Percentiles rank a stretch among this genome's conserved stretches.
phyloP scores from a whole-genome alignment of 441 rosid genomes.

The Hura crepitans region DNA sequence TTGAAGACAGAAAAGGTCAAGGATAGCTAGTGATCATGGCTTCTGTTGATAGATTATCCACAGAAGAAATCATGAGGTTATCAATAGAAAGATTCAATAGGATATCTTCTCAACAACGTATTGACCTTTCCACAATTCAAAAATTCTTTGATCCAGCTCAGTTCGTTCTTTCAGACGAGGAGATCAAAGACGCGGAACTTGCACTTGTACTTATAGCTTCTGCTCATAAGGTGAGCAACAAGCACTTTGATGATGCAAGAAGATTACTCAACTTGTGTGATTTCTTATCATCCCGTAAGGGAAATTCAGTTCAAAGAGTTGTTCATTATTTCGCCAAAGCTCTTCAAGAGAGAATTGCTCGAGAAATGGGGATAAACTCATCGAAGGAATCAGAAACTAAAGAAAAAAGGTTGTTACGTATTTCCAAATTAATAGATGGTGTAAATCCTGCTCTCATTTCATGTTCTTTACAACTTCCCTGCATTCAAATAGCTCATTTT shows the following conservation, averaged over 20 bases:
- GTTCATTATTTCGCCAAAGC: slow-evolving; percentile 29
- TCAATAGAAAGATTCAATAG: slow-evolving; percentile 22
- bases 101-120: slow-evolving; percentile 3
- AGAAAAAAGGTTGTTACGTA: too few relatives aligned
- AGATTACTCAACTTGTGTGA: slow-evolving; percentile 23
- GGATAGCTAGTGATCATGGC: slow-evolving; percentile 18
- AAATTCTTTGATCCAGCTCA: slow-evolving; percentile 1
- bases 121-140: slow-evolving; percentile 15
- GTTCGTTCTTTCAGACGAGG: slow-evolving; percentile 14
- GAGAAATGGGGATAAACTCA: slow-evolving; percentile 9
- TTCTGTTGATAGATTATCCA: slow-evolving; percentile 5
- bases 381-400: not conserved
- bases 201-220: slow-evolving; percentile 23
- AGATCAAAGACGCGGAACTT: slow-evolving; percentile 26
- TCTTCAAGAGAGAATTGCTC: slow-evolving; percentile 24
- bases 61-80: slow-evolving; percentile 19
- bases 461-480: slow-evolving; percentile 23
- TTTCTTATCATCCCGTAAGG: slow-evolving; percentile 23
- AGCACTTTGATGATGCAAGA: slow-evolving; percentile 23
- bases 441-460: not conserved
- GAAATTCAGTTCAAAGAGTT: slow-evolving; percentile 27
- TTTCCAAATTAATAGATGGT: too few relatives aligned
- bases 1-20: too few relatives aligned
- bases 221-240: slow-evolving; percentile 24
- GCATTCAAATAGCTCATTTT: slow-evolving; percentile 22